phyloP scores from a whole-genome alignment of 257 asterid genomes.

The Nyctanthes arbortristis region DNA sequence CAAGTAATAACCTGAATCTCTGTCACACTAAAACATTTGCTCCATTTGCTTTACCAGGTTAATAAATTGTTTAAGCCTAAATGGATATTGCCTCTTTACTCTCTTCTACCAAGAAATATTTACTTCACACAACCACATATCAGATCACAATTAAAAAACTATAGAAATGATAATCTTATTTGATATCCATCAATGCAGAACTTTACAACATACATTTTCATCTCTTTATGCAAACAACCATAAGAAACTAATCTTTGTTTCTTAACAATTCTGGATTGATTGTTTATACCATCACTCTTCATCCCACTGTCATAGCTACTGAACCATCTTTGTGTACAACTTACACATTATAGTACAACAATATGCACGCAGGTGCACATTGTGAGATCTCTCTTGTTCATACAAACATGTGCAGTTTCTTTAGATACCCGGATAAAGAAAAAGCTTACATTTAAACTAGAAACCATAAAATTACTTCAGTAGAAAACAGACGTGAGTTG shows the following conservation, averaged over 20 bases:
- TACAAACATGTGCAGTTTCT: background rate
- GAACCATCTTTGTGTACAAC: no score
- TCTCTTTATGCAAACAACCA: background rate
- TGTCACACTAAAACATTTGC: background rate
- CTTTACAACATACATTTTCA: background rate
- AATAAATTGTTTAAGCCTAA: no score
- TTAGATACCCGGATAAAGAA: background rate
- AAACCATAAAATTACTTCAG: background rate
- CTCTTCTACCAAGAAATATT: background rate
- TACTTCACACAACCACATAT: background rate
- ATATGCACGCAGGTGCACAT: no score
- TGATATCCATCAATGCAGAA: background rate
- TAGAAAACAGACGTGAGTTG: background rate
- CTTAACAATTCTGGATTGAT: background rate
- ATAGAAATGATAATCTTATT: background rate
- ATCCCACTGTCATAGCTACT: no score
- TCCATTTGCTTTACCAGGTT: background rate
- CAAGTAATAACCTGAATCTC: background rate
- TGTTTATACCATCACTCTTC: no score
- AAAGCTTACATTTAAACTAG: background rate
- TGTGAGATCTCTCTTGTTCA: no score
- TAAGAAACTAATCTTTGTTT: background rate
- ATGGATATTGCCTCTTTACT: background rate
- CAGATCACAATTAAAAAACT: background rate
- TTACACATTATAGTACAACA: no score